Conservation (phyloP, 2,329 filamentous ascomycete species). For the Capronia epimyces region DNA sequence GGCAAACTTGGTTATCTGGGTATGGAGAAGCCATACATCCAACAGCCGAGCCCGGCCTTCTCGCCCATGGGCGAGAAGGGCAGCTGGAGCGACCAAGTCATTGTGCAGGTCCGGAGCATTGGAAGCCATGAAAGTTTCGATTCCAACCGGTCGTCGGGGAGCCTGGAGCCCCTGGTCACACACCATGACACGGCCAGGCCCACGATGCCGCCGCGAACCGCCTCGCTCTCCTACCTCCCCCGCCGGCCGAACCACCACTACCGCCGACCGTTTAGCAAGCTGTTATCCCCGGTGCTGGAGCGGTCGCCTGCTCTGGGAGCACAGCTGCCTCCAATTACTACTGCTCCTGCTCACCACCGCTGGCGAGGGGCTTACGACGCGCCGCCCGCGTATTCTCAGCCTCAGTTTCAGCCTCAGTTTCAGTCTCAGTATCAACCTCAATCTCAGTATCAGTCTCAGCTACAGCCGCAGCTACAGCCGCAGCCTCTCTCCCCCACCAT, state of each 20-base stretch:
- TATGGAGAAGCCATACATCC: constrained; percentile 7
- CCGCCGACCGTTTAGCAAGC: neutral
- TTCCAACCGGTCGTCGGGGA: constrained; percentile 2
- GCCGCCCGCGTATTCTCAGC: neutral
- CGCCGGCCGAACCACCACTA: constrained; percentile 1
- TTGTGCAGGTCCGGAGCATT: constrained; percentile 1
- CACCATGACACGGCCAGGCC: too few relatives aligned
- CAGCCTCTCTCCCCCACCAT: neutral
- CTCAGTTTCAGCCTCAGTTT: neutral
- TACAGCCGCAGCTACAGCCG: too few relatives aligned
- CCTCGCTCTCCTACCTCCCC: neutral
- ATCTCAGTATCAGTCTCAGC: neutral
- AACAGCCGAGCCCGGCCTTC: constrained; percentile 4
- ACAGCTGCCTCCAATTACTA: neutral
- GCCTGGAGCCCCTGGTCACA: neutral
- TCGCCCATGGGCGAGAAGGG: constrained; percentile 4
- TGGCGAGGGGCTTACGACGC: neutral
- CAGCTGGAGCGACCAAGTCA: constrained; percentile 2
- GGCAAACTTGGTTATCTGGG: neutral
- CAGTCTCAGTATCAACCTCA: neutral
- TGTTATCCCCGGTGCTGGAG: neutral
- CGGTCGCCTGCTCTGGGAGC: constrained; percentile 1
- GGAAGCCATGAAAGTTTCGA: constrained; percentile 6
- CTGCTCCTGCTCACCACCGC: neutral
- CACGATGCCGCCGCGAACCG: too few relatives aligned